Evolutionary conservation across 2,329 filamentous ascomycete genomes (phyloP), one percentile per base, ranked within the genome.

Genomic region (Dryadomyces quercus-mongolicae): DNA sequence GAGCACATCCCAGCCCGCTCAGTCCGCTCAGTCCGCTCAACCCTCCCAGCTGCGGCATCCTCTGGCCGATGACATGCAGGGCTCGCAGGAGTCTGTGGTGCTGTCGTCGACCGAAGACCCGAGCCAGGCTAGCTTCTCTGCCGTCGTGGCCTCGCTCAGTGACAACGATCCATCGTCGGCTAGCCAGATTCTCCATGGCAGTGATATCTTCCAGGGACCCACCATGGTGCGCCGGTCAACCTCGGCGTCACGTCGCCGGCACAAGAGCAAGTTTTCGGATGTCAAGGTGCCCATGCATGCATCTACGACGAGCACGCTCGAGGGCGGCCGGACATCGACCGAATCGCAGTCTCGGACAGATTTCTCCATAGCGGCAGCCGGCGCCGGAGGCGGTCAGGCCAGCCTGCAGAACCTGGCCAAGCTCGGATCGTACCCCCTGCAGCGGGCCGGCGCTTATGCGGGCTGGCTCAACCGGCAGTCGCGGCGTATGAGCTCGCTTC

Each of bases 111-210:
- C 84, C 57, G 88, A 88, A 52, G 86, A 85, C 47, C 85, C 82
- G 0, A 88, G 66, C 56, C 65, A 65, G 55, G 63, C 64, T 7
- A 69, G 84, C 63, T 68, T 86, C 54, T 91, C 86, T 1, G 88
- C 82, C 2, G 72, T 84, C 36, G 75, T 85, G 1, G 75, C 82
- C 4, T 87, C 86, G 3, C 83, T 81, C 0, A 80, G 78, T 53
- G 86, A 91, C 2, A 18, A 38, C 45, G 88, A 91, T 55, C 84
- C 85, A 49, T 93, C 91, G 3, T 94, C 91, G 3, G 92, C 88
- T 2, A 97, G 92, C 65, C 90, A 95, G 67, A 96, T 97, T 42
- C 71, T 98, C 9, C 80, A 81, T 53, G 82, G 87, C 38, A 96
- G 90, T 61, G 88, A 93, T 61, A 86, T 96, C 9, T 97, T 98